Conservation (phyloP, 2,329 filamentous ascomycete species). For the Xylariaceae sp. region DNA sequence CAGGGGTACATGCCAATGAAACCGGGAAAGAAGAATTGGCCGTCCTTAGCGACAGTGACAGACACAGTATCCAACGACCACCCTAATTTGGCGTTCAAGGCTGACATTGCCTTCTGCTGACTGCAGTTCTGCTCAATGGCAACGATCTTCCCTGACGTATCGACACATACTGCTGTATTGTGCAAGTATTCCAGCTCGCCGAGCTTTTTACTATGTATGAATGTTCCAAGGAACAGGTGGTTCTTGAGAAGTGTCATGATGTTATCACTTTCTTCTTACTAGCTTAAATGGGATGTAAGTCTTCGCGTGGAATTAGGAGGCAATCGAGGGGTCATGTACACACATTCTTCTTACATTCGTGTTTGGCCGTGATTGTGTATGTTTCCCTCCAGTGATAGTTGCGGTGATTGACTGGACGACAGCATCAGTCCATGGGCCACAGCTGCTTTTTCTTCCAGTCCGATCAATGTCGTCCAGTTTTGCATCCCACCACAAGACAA, state of each 20-base stretch:
- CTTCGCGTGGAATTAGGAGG: too few relatives aligned
- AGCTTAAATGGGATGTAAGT: slow-evolving; percentile 2
- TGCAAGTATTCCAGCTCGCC: slow-evolving; percentile 48
- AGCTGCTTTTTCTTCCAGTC: too few relatives aligned
- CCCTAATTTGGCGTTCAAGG: slow-evolving; percentile 37
- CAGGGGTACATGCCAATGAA: slow-evolving; percentile 59
- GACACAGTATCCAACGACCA: slow-evolving; percentile 39
- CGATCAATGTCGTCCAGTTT: too few relatives aligned
- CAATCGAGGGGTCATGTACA: too few relatives aligned
- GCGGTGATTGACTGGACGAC: too few relatives aligned
- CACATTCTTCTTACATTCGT: too few relatives aligned
- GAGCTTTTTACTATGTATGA: slow-evolving; percentile 48
- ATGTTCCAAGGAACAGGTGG: slow-evolving; percentile 50
- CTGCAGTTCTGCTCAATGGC: slow-evolving; percentile 37
- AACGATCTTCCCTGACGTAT: slow-evolving; percentile 44
- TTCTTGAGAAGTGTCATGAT: slow-evolving; percentile 25
- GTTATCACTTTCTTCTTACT: slow-evolving; percentile 1
- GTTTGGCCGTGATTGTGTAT: too few relatives aligned
- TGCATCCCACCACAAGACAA: too few relatives aligned
- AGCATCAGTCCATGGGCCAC: too few relatives aligned
- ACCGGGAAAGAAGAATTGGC: slow-evolving; percentile 78
- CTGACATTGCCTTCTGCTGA: slow-evolving; percentile 27
- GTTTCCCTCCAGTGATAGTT: too few relatives aligned
- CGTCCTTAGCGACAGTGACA: slow-evolving; percentile 34
- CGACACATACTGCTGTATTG: slow-evolving; percentile 47